phyloP scores from a whole-genome alignment of 2,329 filamentous ascomycete genomes.

The Monosporascus ibericus region DNA sequence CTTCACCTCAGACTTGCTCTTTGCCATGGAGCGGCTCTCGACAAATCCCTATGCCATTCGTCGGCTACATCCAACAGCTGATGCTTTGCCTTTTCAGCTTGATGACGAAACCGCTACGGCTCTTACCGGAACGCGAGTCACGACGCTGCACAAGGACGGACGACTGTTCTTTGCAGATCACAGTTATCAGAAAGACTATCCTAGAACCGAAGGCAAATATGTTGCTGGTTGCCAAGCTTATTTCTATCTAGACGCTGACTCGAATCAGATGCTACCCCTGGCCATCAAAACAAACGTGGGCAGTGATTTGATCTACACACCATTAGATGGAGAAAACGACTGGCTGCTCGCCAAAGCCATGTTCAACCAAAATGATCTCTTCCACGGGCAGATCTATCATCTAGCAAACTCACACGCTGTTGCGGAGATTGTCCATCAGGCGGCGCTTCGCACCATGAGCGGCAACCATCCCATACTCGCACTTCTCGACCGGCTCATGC shows the following conservation, averaged over 20 bases:
- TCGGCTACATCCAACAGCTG: too few relatives aligned
- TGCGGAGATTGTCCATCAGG: constrained; percentile 24
- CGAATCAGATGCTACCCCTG: constrained; percentile 24
- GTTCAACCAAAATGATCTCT: constrained; percentile 25
- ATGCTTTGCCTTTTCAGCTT: too few relatives aligned
- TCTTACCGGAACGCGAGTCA: too few relatives aligned
- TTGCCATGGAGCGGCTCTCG: too few relatives aligned
- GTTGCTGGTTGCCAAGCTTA: constrained; percentile 27
- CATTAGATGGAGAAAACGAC: constrained; percentile 24
- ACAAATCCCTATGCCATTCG: too few relatives aligned
- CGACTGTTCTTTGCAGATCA: too few relatives aligned
- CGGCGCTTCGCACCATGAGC: constrained; percentile 27
- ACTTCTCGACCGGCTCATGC: constrained; percentile 19
- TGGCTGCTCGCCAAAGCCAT: constrained; percentile 29
- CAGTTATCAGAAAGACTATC: background rate
- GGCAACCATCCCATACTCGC: constrained; percentile 27
- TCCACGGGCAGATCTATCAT: constrained; percentile 26
- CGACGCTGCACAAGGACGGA: too few relatives aligned
- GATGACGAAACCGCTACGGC: too few relatives aligned
- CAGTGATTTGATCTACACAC: constrained; percentile 29
- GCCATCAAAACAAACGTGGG: constrained; percentile 28
- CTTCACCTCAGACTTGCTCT: too few relatives aligned
- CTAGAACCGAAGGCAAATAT: background rate
- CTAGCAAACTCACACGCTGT: constrained; percentile 26
- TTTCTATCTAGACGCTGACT: constrained; percentile 17